phyloP scores from a whole-genome alignment of 768 basidiomycete genomes.

The Russula vinacea region DNA sequence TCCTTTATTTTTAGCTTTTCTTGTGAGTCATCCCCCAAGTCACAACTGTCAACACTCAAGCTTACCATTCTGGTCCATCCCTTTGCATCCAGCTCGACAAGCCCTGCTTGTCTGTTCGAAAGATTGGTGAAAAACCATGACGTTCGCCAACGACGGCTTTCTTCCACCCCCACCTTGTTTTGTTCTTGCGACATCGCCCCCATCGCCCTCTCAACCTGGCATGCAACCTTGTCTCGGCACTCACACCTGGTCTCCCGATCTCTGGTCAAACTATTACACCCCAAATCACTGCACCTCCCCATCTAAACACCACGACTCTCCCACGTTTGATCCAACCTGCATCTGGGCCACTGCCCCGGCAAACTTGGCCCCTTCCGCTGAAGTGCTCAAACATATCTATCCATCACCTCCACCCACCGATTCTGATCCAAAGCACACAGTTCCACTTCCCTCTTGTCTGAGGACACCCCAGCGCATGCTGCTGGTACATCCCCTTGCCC shows the following conservation, averaged over 20 bases:
- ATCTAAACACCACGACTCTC: constrained; percentile 24
- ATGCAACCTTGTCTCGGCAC: constrained; percentile 16
- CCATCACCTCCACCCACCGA: constrained; percentile 30
- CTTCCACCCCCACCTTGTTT: constrained; percentile 3
- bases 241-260: constrained; percentile 17
- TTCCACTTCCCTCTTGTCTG: constrained; percentile 27
- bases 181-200: constrained; percentile 14
- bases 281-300: constrained; percentile 23
- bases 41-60: background rate
- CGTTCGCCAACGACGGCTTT: constrained; percentile 20
- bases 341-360: constrained; percentile 5
- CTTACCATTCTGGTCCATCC: constrained; percentile 5
- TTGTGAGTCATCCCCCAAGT: constrained; percentile 18
- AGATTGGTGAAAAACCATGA: constrained; percentile 28
- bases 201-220: constrained; percentile 16
- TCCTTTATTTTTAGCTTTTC: background rate
- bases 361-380: constrained; percentile 4
- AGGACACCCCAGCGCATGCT: constrained; percentile 19
- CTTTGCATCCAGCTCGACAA: constrained; percentile 12
- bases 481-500: background rate
- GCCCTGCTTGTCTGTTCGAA: constrained; percentile 24
- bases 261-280: constrained; percentile 22
- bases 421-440: constrained; percentile 31
- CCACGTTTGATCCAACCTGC: constrained; percentile 24
- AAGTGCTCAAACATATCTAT: constrained; percentile 23